Percentiles rank a stretch among this genome's conserved stretches.
These are phyloP conservation scores for Cutaneotrichosporon cutaneum DNA, from an alignment of 1,284 basidiomycete species.

Conservation along the genomic window DNA sequence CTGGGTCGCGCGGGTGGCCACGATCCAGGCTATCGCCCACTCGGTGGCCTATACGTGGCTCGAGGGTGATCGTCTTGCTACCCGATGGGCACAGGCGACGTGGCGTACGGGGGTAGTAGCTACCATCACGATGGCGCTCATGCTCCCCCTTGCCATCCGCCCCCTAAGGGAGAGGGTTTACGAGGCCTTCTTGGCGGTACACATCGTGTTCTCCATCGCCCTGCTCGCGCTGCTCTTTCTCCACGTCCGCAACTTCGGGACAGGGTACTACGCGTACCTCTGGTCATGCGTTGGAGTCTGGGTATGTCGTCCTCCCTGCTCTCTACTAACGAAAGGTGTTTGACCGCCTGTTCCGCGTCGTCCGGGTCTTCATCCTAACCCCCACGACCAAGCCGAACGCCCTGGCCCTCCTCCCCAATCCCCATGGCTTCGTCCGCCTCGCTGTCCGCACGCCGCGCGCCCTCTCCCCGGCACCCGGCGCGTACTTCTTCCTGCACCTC, in stretches of 20 bases:
- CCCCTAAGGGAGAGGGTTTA: slow-evolving; percentile 26
- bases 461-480: slow-evolving; percentile 29
- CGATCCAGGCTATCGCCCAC: slow-evolving; percentile 33
- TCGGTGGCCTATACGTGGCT: slow-evolving; percentile 13
- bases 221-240: slow-evolving; percentile 29
- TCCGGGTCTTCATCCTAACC: slow-evolving; percentile 30
- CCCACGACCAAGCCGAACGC: slow-evolving; percentile 24
- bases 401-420: slow-evolving; percentile 20
- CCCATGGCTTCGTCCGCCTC: slow-evolving; percentile 30
- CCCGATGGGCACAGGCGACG: not conserved
- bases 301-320: slow-evolving; percentile 1
- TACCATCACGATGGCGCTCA: slow-evolving; percentile 26
- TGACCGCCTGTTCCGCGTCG: slow-evolving; percentile 32
- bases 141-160: slow-evolving; percentile 28
- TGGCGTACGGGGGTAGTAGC: slow-evolving; percentile 21
- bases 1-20: slow-evolving; percentile 32
- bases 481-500: slow-evolving; percentile 38
- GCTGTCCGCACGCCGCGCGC: slow-evolving; percentile 23
- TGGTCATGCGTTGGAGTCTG: slow-evolving; percentile 35
- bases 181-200: slow-evolving; percentile 35
- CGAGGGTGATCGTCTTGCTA: not conserved
- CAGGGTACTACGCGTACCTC: slow-evolving; percentile 27
- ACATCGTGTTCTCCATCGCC: slow-evolving; percentile 34
- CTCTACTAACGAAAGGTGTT: slow-evolving; percentile 10
- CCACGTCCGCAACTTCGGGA: slow-evolving; percentile 28